Percentiles rank a stretch among this genome's conserved stretches.
Evolutionary conservation across 495 filamentous ascomycete species (phyloP).

Genomic region (Chaetomidium leptoderma): DNA sequence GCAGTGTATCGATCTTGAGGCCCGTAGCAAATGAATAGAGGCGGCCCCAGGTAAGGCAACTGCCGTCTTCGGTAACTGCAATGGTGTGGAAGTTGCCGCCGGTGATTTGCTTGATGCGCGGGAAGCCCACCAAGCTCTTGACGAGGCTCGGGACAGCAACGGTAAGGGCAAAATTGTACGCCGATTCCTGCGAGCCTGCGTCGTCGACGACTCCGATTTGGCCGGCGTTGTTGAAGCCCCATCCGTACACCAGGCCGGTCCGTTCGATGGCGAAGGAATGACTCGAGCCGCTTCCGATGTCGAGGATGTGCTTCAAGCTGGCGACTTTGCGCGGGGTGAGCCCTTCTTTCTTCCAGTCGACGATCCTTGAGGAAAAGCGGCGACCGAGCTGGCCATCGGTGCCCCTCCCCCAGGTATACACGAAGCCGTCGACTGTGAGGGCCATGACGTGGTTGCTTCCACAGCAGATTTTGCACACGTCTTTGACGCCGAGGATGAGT

Average conservation of each 20-base stretch:
- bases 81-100: conserved; percentile 60
- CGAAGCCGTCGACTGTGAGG: conserved; percentile 53
- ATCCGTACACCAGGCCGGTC: conserved; percentile 66
- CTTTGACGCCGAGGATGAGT: conserved; percentile 38
- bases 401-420: conserved; percentile 62
- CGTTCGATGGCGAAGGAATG: conserved; percentile 70
- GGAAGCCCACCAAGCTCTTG: neutral
- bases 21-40: conserved; percentile 44
- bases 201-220: conserved; percentile 49
- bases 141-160: conserved; percentile 1
- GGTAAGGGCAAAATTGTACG: conserved; percentile 47
- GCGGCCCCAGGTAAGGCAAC: conserved; percentile 13
- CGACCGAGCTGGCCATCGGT: conserved; percentile 67
- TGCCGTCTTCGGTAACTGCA: conserved; percentile 28
- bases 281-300: conserved; percentile 56
- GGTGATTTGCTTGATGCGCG: conserved; percentile 27
- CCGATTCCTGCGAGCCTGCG: conserved; percentile 54
- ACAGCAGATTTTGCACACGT: conserved; percentile 52
- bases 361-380: conserved; percentile 42
- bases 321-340: conserved; percentile 50
- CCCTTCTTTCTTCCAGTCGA: conserved; percentile 48
- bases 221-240: conserved; percentile 81
- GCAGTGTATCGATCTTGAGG: conserved; percentile 51
- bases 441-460: conserved; percentile 68
- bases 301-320: conserved; percentile 49